A percentile compares a stretch with the other conserved stretches of the same genome.
Conservation (phyloP, 257 asterid genomes). For the Solanum etuberosum region DNA sequence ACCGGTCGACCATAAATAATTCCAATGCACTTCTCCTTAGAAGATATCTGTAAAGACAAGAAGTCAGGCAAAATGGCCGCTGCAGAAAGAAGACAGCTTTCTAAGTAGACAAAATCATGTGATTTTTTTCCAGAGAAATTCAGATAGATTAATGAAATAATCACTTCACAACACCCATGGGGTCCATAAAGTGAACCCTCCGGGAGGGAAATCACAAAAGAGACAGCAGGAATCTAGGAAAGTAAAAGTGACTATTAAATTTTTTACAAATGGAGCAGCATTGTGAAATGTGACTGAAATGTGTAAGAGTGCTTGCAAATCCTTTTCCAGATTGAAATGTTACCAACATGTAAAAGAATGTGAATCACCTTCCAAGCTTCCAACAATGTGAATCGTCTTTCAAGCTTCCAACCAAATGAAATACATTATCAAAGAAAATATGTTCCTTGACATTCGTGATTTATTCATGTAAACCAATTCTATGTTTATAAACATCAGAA, state of each 20-base stretch:
- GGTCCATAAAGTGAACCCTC: neutral
- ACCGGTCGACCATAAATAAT: slow-evolving; percentile 91
- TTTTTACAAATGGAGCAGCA: neutral
- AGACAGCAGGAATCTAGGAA: neutral
- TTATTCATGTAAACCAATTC: neutral
- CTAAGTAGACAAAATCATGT: neutral
- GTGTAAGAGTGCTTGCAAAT: neutral
- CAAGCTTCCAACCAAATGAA: neutral
- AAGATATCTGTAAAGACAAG: slow-evolving; percentile 55
- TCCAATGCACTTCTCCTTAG: slow-evolving; percentile 97
- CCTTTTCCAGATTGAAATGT: neutral
- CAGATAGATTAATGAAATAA: neutral
- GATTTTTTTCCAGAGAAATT: neutral
- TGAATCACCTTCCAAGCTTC: neutral
- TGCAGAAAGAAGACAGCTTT: neutral
- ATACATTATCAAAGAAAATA: neutral
- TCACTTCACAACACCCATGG: neutral
- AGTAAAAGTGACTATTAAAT: neutral
- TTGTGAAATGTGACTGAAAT: neutral
- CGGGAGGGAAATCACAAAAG: neutral
- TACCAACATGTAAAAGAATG: neutral
- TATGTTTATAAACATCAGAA: neutral
- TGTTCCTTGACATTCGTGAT: neutral
- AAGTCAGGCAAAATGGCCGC: neutral
- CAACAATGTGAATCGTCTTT: neutral